These are phyloP conservation scores for Leonotis leonurus DNA, from an alignment of 257 asterid genomes.

Conservation along the genomic window DNA sequence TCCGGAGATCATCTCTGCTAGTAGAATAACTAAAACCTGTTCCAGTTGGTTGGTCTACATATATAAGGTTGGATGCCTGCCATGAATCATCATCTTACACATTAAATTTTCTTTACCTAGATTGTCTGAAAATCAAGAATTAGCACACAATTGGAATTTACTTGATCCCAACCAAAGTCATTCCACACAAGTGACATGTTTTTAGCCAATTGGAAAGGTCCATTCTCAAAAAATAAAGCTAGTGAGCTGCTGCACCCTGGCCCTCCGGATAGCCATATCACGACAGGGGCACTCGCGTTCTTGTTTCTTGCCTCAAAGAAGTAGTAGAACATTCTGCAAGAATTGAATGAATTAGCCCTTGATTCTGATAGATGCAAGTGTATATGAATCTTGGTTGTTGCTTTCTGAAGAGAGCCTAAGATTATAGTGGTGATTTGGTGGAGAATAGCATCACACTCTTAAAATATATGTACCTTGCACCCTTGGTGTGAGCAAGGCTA, in stretches of 20 bases:
- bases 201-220: slow-evolving; percentile 53
- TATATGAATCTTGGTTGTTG: neutral
- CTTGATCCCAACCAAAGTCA: slow-evolving; percentile 88
- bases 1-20: neutral
- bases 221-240: slow-evolving; percentile 78
- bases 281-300: slow-evolving; percentile 50
- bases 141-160: neutral
- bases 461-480: slow-evolving; percentile 46
- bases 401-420: neutral
- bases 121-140: neutral
- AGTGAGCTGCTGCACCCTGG: slow-evolving; percentile 77
- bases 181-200: slow-evolving; percentile 59
- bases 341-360: neutral
- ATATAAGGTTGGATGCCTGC: slow-evolving; percentile 26
- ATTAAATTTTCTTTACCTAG: neutral
- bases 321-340: slow-evolving; percentile 73
- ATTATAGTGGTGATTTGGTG: neutral
- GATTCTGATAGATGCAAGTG: neutral
- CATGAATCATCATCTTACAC: neutral
- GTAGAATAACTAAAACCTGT: slow-evolving; percentile 25
- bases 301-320: slow-evolving; percentile 64
- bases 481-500: slow-evolving; percentile 39
- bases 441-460: neutral
- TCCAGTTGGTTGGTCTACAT: slow-evolving; percentile 29
- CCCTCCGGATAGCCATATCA: slow-evolving; percentile 77